A percentile compares a stretch with the other conserved stretches of the same genome.
Evolutionary conservation across 192 early-diverging fungal genomes (phyloP).

Genomic region (Lobosporangium transversale): DNA sequence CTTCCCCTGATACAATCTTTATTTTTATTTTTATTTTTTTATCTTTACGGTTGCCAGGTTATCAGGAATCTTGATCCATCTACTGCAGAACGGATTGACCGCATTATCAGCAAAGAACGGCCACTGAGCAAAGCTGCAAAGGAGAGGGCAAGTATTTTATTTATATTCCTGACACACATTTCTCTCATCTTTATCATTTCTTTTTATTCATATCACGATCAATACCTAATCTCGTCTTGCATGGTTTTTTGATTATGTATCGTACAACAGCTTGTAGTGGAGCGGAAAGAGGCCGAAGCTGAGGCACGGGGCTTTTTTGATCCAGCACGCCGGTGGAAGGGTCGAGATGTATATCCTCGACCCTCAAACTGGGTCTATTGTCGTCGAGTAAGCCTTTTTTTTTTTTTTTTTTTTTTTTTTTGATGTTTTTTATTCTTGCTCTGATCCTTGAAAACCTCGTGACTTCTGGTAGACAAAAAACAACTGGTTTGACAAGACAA

Average conservation of each 20-base stretch:
- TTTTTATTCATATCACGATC: neutral
- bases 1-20: neutral
- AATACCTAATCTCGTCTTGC: neutral
- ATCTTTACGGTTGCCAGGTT: slow-evolving; percentile 3
- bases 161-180: neutral
- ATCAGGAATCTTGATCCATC: slow-evolving; percentile 37
- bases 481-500: slow-evolving; percentile 51
- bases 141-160: slow-evolving; percentile 20
- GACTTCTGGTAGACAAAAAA: slow-evolving; percentile 50
- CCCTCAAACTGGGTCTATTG: slow-evolving; percentile 52
- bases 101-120: slow-evolving; percentile 46
- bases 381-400: slow-evolving; percentile 27
- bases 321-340: slow-evolving; percentile 49
- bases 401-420: slow-evolving; percentile 6
- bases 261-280: slow-evolving; percentile 31
- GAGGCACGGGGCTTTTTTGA: slow-evolving; percentile 50
- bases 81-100: slow-evolving; percentile 47
- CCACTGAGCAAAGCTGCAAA: slow-evolving; percentile 34
- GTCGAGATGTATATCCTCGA: slow-evolving; percentile 47
- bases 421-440: neutral
- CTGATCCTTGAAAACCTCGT: too few species aligned
- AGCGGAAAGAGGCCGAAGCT: slow-evolving; percentile 47
- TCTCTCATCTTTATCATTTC: neutral
- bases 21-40: neutral
- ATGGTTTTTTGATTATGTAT: neutral